Percentiles rank a stretch among this genome's conserved stretches.
These are phyloP conservation scores for Diplodia sapinea DNA, from an alignment of 2,329 filamentous ascomycete species.

Conservation along the genomic window DNA sequence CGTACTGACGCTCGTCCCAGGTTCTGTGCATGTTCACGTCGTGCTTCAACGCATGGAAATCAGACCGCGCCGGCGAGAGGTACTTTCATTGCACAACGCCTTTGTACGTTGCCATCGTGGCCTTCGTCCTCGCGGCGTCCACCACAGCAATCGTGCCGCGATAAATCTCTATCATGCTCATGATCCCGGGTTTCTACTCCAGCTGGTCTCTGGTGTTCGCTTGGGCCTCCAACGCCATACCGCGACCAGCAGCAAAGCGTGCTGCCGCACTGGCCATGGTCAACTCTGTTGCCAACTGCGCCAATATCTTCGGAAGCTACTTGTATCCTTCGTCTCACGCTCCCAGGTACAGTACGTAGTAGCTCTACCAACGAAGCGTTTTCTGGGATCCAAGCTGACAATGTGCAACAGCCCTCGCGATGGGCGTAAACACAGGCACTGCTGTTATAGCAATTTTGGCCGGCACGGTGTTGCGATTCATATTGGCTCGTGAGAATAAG, in stretches of 20 bases:
- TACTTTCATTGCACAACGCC: slow-evolving; percentile 27
- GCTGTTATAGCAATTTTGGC: slow-evolving; percentile 3
- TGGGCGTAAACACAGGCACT: slow-evolving; percentile 15
- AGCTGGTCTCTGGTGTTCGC: slow-evolving; percentile 20
- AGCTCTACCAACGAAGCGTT: background rate
- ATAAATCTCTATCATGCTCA: slow-evolving; percentile 43
- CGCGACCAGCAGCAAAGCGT: slow-evolving; percentile 28
- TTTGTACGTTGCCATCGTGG: slow-evolving; percentile 26
- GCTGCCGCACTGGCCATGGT: slow-evolving; percentile 31
- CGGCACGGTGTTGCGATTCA: background rate
- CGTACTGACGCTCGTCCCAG: background rate
- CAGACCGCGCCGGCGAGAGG: slow-evolving; percentile 20
- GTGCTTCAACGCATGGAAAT: slow-evolving; percentile 25
- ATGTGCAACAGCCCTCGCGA: background rate
- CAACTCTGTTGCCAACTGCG: slow-evolving; percentile 27
- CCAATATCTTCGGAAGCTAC: slow-evolving; percentile 18
- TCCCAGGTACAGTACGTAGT: slow-evolving; percentile 10
- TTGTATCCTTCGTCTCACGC: slow-evolving; percentile 7
- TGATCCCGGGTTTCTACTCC: slow-evolving; percentile 31
- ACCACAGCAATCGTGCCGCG: slow-evolving; percentile 36
- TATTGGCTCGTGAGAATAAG: background rate
- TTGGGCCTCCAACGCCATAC: slow-evolving; percentile 19
- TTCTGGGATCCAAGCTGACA: background rate
- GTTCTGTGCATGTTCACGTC: slow-evolving; percentile 19
- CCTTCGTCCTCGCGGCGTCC: slow-evolving; percentile 26